A percentile compares a stretch with the other conserved stretches of the same genome.
Evolutionary conservation across 2,329 filamentous ascomycete species (phyloP).

Genomic region (Aspergillus tubingensis): DNA sequence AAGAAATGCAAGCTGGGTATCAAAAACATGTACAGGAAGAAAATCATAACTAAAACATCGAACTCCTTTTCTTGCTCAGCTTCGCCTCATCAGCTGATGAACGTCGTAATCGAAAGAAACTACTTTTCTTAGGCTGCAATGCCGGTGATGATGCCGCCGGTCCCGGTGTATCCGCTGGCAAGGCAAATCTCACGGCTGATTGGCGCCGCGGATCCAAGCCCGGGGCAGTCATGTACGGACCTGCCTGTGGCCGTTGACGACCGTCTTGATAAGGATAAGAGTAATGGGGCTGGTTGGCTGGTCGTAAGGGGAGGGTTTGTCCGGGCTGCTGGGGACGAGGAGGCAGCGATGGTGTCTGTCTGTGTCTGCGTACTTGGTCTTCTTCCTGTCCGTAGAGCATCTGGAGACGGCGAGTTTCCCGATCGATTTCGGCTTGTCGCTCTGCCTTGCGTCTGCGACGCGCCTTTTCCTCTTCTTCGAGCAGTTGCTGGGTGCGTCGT

Average conservation of each 20-base stretch:
- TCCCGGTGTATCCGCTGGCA: slow-evolving; percentile 14
- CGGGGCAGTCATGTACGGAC: background rate
- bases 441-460: slow-evolving; percentile 51
- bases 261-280: slow-evolving; percentile 19
- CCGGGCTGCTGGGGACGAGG: slow-evolving; percentile 21
- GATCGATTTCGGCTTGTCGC: slow-evolving; percentile 61
- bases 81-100: slow-evolving; percentile 39
- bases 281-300: slow-evolving; percentile 13
- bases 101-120: slow-evolving; percentile 48
- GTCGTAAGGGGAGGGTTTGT: slow-evolving; percentile 19
- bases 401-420: slow-evolving; percentile 74
- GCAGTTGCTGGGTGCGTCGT: slow-evolving; percentile 53
- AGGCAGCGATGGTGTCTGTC: slow-evolving; percentile 24
- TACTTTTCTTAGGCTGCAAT: slow-evolving; percentile 45
- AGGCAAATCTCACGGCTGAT: slow-evolving; percentile 23
- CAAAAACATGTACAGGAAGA: slow-evolving; percentile 19
- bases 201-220: slow-evolving; percentile 14
- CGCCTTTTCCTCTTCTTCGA: slow-evolving; percentile 57
- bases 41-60: slow-evolving; percentile 42
- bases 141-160: slow-evolving; percentile 8
- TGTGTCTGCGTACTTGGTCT: slow-evolving; percentile 32
- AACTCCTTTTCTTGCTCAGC: slow-evolving; percentile 49
- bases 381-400: slow-evolving; percentile 56
- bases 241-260: background rate
- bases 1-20: slow-evolving; percentile 11